phyloP scores from a whole-genome alignment of 768 basidiomycete genomes.

The Clavulina sp. region DNA sequence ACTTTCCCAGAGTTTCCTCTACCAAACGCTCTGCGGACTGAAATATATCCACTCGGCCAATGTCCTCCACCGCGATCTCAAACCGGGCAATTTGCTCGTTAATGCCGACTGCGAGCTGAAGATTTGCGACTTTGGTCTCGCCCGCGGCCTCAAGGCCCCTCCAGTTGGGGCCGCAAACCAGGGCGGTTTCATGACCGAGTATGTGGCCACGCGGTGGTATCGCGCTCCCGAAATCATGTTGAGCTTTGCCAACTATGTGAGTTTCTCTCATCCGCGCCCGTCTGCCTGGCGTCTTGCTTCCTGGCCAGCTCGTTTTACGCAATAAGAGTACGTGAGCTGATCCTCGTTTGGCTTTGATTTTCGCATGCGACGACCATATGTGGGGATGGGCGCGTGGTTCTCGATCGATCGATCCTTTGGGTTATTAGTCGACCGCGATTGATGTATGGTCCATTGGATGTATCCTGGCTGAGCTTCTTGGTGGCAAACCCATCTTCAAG shows the following conservation, averaged over 20 bases:
- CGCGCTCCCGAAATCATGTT: conserved; percentile 98
- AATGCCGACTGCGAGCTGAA: conserved; percentile 98
- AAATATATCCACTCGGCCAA: conserved; percentile 98
- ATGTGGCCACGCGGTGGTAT: conserved; percentile 98
- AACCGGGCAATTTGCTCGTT: conserved; percentile 67
- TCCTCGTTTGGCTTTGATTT: conserved; percentile 13
- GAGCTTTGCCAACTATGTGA: conserved; percentile 84
- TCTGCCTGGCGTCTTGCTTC: too few species aligned
- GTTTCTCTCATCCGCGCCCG: too few species aligned
- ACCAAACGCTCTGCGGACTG: conserved; percentile 93
- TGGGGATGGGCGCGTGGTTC: not conserved
- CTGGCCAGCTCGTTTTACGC: too few species aligned
- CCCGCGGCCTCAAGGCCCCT: conserved; percentile 69
- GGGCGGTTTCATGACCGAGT: conserved; percentile 98
- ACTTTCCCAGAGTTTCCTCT: conserved; percentile 57
- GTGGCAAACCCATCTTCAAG: conserved; percentile 92
- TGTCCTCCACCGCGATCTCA: conserved; percentile 90
- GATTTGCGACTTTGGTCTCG: conserved; percentile 97
- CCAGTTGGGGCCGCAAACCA: conserved; percentile 27
- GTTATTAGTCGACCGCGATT: conserved; percentile 61
- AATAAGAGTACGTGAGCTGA: too few species aligned
- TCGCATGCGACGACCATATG: not conserved
- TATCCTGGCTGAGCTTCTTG: conserved; percentile 81
- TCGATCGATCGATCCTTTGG: not conserved
- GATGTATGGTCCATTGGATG: conserved; percentile 96